Evolutionary conservation across 164 flowering plant species (phyloP).

Genomic region (Vitis rupestris): DNA sequence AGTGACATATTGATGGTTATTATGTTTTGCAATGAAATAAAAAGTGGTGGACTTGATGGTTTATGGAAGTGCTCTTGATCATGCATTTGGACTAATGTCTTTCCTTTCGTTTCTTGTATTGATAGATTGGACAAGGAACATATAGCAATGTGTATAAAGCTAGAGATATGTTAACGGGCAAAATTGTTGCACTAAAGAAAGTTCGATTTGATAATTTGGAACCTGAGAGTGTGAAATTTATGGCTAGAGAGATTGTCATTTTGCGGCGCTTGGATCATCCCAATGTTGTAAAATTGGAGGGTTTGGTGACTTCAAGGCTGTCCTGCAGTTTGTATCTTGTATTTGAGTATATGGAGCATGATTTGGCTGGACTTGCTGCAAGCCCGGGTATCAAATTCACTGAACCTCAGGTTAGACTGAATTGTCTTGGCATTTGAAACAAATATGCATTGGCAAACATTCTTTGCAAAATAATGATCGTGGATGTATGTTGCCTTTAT

Average conservation of each 20-base stretch:
- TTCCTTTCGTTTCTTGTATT: neutral
- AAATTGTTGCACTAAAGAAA: conserved; percentile 49
- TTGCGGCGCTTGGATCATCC: conserved; percentile 43
- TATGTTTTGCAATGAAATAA: neutral
- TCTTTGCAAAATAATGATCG: neutral
- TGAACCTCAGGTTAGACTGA: conserved; percentile 38
- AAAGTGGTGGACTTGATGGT: no score
- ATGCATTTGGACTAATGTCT: neutral
- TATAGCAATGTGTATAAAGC: conserved; percentile 56
- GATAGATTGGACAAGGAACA: conserved; percentile 50
- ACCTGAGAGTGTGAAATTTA: conserved; percentile 50
- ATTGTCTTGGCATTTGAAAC: neutral
- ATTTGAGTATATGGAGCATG: conserved; percentile 58
- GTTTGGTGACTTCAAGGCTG: conserved; percentile 50
- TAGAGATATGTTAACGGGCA: conserved; percentile 33
- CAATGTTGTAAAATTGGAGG: conserved; percentile 49
- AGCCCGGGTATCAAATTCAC: conserved; percentile 43
- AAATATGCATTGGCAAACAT: no score
- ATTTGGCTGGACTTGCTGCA: conserved; percentile 51
- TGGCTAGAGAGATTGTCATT: conserved; percentile 52
- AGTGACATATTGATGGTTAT: neutral
- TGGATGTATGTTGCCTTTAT: neutral
- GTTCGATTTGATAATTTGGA: conserved; percentile 49
- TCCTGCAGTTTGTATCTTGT: conserved; percentile 53
- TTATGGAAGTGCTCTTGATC: neutral